Evolutionary conservation across 805 yeast genomes (phyloP).

Genomic region (Wickerhamiella cacticola): DNA sequence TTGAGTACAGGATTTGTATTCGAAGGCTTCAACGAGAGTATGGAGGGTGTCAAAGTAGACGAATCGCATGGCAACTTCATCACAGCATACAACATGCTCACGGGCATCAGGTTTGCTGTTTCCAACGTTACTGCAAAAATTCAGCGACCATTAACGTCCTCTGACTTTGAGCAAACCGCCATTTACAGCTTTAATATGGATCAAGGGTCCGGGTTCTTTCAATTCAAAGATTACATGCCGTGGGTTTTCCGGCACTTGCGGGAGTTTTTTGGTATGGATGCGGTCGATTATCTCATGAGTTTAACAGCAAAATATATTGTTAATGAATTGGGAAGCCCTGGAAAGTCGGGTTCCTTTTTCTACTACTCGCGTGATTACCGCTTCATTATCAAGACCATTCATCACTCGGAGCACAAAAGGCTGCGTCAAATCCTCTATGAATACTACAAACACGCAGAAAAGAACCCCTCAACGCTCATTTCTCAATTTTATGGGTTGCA

Average conservation of each 20-base stretch:
- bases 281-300: conserved; percentile 88
- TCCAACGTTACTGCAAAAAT: conserved; percentile 75
- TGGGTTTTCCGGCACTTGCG: conserved; percentile 84
- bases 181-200: conserved; percentile 71
- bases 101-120: conserved; percentile 92
- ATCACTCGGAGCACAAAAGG: conserved; percentile 82
- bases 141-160: conserved; percentile 56
- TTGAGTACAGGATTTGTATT: conserved; percentile 11
- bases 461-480: conserved; percentile 75
- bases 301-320: conserved; percentile 86
- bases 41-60: conserved; percentile 68
- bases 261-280: conserved; percentile 71
- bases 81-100: conserved; percentile 92
- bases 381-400: conserved; percentile 91
- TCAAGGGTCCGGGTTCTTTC: conserved; percentile 67
- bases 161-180: conserved; percentile 59
- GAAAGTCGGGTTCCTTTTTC: conserved; percentile 92
- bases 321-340: conserved; percentile 88
- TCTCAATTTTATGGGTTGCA: conserved; percentile 97
- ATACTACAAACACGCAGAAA: conserved; percentile 68
- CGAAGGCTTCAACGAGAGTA: conserved; percentile 34
- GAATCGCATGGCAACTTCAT: conserved; percentile 92
- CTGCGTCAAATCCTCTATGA: conserved; percentile 59
- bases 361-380: conserved; percentile 89
- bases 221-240: conserved; percentile 93